phyloP scores from a whole-genome alignment of 2,329 filamentous ascomycete species.

The Verticillium klebahnii region DNA sequence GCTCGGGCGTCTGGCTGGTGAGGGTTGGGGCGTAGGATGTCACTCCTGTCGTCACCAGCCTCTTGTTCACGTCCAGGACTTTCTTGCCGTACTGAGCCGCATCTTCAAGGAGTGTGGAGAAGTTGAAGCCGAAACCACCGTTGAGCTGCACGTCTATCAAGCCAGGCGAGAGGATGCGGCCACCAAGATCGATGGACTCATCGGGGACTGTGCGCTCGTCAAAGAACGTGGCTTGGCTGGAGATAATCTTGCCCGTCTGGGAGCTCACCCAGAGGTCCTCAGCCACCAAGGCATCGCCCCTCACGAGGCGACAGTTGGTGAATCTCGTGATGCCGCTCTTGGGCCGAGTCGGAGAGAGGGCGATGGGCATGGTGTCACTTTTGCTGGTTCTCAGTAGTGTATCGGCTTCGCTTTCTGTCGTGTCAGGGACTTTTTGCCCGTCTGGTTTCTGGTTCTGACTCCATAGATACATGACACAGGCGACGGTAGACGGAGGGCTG shows the following conservation, averaged over 20 bases:
- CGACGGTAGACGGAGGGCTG: background rate
- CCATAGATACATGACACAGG: conserved; percentile 7
- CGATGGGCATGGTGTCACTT: conserved; percentile 39
- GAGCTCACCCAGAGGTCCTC: conserved; percentile 90
- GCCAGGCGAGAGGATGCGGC: conserved; percentile 79
- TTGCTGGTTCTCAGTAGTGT: conserved; percentile 18
- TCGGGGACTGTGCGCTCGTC: conserved; percentile 66
- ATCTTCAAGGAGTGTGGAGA: conserved; percentile 70
- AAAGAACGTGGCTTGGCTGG: conserved; percentile 64
- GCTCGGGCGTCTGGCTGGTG: conserved; percentile 72
- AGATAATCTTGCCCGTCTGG: conserved; percentile 73
- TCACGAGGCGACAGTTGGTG: conserved; percentile 79
- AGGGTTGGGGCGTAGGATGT: conserved; percentile 85
- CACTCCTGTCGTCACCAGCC: conserved; percentile 73
- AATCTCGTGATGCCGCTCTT: conserved; percentile 71
- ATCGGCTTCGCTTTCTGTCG: background rate
- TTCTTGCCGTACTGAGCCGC: conserved; percentile 66
- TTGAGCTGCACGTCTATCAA: conserved; percentile 92
- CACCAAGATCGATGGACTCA: conserved; percentile 70
- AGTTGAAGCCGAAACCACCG: conserved; percentile 89
- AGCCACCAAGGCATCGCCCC: conserved; percentile 60
- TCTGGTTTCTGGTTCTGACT: conserved; percentile 7
- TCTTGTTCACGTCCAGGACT: conserved; percentile 66
- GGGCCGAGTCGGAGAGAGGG: conserved; percentile 29
- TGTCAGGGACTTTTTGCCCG: conserved; percentile 4